A percentile compares a stretch with the other conserved stretches of the same genome.
Conservation (phyloP, 306 rosid species). For the Castanopsis chinensis region DNA sequence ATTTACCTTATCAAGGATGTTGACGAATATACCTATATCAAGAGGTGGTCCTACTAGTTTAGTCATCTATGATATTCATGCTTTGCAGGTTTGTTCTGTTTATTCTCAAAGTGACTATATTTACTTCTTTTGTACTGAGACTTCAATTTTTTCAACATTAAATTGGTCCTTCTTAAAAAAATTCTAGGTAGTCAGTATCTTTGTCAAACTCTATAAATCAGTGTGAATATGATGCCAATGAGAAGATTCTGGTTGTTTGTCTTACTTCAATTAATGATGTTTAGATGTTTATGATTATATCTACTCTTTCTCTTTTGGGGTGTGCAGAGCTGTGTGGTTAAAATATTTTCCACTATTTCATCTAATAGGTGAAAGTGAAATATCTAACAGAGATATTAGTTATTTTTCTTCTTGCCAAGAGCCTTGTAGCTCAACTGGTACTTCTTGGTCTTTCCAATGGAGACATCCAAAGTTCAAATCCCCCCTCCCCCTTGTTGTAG, state of each 20-base stretch:
- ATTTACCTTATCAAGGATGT: slow-evolving; percentile 93
- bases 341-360: neutral
- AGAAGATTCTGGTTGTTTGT: neutral
- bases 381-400: neutral
- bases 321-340: neutral
- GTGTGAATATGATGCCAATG: neutral
- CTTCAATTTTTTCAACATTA: neutral
- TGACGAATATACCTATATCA: slow-evolving; percentile 87
- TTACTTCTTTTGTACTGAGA: slow-evolving; percentile 5
- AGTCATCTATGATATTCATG: slow-evolving; percentile 91
- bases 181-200: neutral
- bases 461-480: too few relatives aligned
- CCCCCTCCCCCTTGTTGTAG: too few relatives aligned
- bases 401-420: neutral
- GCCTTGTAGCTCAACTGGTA: too few relatives aligned
- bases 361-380: too few relatives aligned
- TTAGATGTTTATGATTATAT: neutral
- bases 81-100: slow-evolving; percentile 73
- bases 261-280: neutral
- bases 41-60: slow-evolving; percentile 97
- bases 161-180: neutral
- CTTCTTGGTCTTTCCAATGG: too few relatives aligned
- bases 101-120: slow-evolving; percentile 3
- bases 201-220: neutral
- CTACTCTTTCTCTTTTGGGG: neutral